Evolutionary conservation across 129 eudicot genomes (phyloP), one percentile per base, ranked within the genome.

Genomic region (Deinandra increscens): DNA sequence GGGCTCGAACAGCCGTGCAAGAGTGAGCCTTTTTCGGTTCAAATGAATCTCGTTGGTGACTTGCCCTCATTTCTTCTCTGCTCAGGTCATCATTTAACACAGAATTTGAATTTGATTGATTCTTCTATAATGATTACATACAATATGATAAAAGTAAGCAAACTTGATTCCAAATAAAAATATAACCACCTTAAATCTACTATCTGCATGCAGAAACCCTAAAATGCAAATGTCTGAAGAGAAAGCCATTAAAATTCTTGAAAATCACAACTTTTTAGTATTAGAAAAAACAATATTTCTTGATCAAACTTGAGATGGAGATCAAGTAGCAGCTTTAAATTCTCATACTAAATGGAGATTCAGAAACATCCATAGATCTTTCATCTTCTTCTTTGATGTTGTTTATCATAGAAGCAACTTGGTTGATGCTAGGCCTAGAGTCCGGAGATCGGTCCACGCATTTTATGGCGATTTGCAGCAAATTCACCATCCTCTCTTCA

Each of bases 401-500:
- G 42, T 75, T 78, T 9, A 89, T 80, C 83, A 81, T 81, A 11
- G 41, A 2, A 36, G 90, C 84, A 56, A 86, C 87, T 42, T 86
- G 79, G 38, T 58, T 78, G 54, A 86, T 85, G 72, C 51, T 84
- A 44, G 88, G 93, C 83, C 96, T 72, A 11, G 76, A 67, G 6
- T 78, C 84, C 7, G 86, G 82, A 1, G 90, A 84, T 11, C 60
- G 66, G 12, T 77, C 79, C 8, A 89, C 84, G 9, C 96, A 89
- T 62, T 84, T 89, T 46, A 89, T 75, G 5, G 93, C 96, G 3
- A 89, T 31, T 37, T 86, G 96, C 45, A 89, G 71, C 86, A 89
- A 29, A 46, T 78, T 81, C 60, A 86, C 93, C 93, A 89, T 86
- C 70, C 93, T 80, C 73, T 82, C 96, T 69, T 89, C 96, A 72